A percentile compares a stretch with the other conserved stretches of the same genome.
phyloP scores from a whole-genome alignment of 345 rosid genomes.

The Garcia nutans region DNA sequence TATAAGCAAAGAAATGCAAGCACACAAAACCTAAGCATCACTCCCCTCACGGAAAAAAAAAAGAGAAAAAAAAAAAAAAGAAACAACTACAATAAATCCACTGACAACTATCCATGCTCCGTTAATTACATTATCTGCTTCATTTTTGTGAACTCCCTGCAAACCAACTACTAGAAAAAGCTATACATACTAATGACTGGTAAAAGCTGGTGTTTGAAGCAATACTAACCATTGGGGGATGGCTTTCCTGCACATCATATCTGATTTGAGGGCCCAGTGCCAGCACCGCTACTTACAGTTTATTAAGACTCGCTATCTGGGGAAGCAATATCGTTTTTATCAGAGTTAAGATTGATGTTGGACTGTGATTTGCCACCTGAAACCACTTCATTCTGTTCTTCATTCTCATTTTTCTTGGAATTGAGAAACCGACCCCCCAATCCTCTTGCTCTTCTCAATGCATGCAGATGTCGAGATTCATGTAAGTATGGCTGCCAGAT shows the following conservation, averaged over 20 bases:
- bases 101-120: neutral
- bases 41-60: neutral
- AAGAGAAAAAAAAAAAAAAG: neutral
- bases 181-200: constrained; percentile 24
- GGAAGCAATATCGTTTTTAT: constrained; percentile 46
- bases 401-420: constrained; percentile 60
- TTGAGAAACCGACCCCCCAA: constrained; percentile 91
- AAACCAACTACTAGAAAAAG: constrained; percentile 16
- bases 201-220: constrained; percentile 8
- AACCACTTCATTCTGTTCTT: constrained; percentile 41
- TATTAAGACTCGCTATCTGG: constrained; percentile 48
- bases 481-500: constrained; percentile 87
- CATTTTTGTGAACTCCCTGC: constrained; percentile 13
- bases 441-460: constrained; percentile 90
- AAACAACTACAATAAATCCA: neutral
- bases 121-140: constrained; percentile 23
- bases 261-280: constrained; percentile 1
- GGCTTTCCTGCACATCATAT: neutral
- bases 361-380: constrained; percentile 60
- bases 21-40: constrained; percentile 9
- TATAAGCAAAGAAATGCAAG: neutral
- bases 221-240: neutral
- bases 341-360: constrained; percentile 56
- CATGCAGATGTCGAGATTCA: constrained; percentile 96
- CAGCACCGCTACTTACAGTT: neutral